phyloP scores from a whole-genome alignment of 148 eudicot genomes.

The Rhododendron henanense region DNA sequence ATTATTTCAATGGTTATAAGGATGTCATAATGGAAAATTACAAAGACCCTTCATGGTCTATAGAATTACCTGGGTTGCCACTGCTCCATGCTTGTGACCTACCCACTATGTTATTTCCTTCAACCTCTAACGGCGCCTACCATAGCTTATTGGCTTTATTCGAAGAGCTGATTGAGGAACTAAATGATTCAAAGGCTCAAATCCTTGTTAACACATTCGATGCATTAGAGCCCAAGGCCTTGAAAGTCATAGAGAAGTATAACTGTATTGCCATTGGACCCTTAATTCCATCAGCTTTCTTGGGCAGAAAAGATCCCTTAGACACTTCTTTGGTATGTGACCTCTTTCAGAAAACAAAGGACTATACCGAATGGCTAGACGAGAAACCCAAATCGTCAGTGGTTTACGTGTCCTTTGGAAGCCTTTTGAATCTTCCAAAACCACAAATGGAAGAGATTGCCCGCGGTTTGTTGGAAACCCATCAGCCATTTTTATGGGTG shows the following conservation, averaged over 20 bases:
- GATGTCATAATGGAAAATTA: conserved; percentile 17
- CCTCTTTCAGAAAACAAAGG: conserved; percentile 13
- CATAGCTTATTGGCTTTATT: conserved; percentile 7
- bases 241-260: conserved; percentile 18
- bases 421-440: conserved; percentile 20
- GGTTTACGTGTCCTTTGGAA: conserved; percentile 43
- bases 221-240: conserved; percentile 25
- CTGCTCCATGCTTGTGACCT: conserved; percentile 26
- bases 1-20: conserved; percentile 34
- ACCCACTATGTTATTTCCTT: conserved; percentile 36
- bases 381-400: conserved; percentile 30
- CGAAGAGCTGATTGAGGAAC: conserved; percentile 22
- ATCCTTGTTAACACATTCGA: conserved; percentile 40
- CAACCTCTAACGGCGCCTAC: neutral
- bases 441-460: conserved; percentile 35
- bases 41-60: conserved; percentile 28
- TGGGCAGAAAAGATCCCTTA: conserved; percentile 14
- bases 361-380: conserved; percentile 36
- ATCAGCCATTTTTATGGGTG: conserved; percentile 39
- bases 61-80: conserved; percentile 41
- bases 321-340: conserved; percentile 15
- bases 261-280: conserved; percentile 25
- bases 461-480: conserved; percentile 23
- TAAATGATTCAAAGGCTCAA: conserved; percentile 18
- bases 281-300: conserved; percentile 25